Evolutionary conservation across 177 flowering plant genomes (phyloP), one percentile per base, ranked within the genome.

Genomic region (Vitis hybrid): DNA sequence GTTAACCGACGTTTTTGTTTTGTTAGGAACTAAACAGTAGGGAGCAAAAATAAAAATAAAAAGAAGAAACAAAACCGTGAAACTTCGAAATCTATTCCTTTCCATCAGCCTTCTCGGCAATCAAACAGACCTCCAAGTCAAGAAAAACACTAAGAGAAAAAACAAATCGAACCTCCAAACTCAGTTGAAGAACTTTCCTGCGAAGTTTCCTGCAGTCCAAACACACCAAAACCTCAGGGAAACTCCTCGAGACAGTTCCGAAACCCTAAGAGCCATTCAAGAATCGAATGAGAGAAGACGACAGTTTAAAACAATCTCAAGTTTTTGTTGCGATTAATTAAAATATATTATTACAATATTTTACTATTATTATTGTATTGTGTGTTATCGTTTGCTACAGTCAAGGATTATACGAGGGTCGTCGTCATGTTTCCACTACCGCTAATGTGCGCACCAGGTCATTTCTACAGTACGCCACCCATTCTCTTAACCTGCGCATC

Each of bases 391-490:
- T 68, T 56, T 53, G 69, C 71, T 67, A 75, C 79, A 78, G 84
- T 78, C 69, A 72, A 77, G 70, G 63, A 48, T 59, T 63, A 58
- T 57, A 56, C 13, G 13, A 60, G 11, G 18, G 16, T 48, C 55
- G 22, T 65, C 56, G 74, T 74, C 76, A 74, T 55, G 39, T 60
- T 76, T 73, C 83, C 83, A 81, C 79, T 75, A 73, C 8, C 56
- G 29, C 72, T 62, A 60, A 57, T 75, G 63, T 81, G 84, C 84
- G 82, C 79, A 76, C 82, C 80, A 76, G 77, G 73, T 81, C 68
- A 75, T 63, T 63, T 62, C 51, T 66, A 62, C 9, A 9, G 8
- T 48, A 15, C 53, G 11, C 10, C 21, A 10, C 26, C 49, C 61
- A 45, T 15, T 19, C 22, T 31, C 66, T 61, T 60, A 70, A 50